Percentiles rank a stretch among this genome's conserved stretches.
These are phyloP conservation scores for Collybia sp. DNA, from an alignment of 768 basidiomycete genomes.

Conservation along the genomic window DNA sequence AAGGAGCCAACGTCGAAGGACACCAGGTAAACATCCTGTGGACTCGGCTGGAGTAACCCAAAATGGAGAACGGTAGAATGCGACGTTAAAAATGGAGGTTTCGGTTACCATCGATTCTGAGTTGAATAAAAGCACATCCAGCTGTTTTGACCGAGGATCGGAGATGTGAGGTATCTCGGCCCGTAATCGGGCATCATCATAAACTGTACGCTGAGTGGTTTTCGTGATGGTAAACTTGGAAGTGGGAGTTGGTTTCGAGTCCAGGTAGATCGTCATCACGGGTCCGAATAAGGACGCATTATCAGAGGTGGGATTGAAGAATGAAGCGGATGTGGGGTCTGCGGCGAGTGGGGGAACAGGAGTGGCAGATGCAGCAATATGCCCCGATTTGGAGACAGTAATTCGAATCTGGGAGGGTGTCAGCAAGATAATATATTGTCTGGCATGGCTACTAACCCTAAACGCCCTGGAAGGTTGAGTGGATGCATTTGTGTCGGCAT, in stretches of 20 bases:
- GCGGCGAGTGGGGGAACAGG: conserved; percentile 23
- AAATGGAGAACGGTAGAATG: conserved; percentile 46
- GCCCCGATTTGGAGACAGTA: conserved; percentile 33
- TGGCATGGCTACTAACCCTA: conserved; percentile 18
- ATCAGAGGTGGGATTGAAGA: conserved; percentile 28
- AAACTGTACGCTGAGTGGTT: conserved; percentile 59
- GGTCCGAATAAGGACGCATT: conserved; percentile 15
- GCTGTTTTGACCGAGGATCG: conserved; percentile 16
- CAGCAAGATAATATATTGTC: conserved; percentile 4
- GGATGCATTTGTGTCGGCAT: not conserved
- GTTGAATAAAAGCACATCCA: conserved; percentile 68
- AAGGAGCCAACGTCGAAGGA: conserved; percentile 65
- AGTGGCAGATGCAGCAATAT: conserved; percentile 27
- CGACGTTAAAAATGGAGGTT: conserved; percentile 67
- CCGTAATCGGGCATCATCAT: conserved; percentile 60
- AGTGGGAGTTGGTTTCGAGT: conserved; percentile 46
- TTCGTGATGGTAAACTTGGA: conserved; percentile 65
- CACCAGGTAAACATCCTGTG: conserved; percentile 70
- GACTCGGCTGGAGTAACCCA: conserved; percentile 66
- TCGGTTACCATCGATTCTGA: conserved; percentile 48
- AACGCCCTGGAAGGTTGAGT: conserved; percentile 15
- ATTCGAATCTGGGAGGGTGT: conserved; percentile 46
- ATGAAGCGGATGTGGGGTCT: conserved; percentile 35
- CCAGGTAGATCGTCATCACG: conserved; percentile 46
- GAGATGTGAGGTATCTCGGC: conserved; percentile 34